These are phyloP conservation scores for Nannizzia gypsea DNA, from an alignment of 2,329 filamentous ascomycete species.

Conservation along the genomic window DNA sequence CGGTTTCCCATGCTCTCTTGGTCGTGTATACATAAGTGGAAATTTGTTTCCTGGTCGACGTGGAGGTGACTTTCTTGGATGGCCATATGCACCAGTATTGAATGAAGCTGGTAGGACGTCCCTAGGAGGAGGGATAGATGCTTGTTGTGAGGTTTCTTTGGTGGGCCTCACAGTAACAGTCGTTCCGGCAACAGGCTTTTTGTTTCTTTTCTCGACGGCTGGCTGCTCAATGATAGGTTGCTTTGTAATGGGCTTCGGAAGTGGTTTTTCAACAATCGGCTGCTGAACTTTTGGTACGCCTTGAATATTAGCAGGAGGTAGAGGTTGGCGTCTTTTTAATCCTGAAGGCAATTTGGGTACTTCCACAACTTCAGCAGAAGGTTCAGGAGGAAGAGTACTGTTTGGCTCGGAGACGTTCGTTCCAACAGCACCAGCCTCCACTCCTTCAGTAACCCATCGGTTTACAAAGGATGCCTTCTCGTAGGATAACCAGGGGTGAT, in stretches of 20 bases:
- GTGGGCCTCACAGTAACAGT: background rate
- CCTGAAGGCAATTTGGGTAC: slow-evolving; percentile 1
- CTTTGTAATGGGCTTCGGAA: no score
- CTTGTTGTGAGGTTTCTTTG: background rate
- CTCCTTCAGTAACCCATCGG: slow-evolving; percentile 21
- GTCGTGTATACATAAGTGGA: background rate
- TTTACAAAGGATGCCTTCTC: slow-evolving; percentile 23
- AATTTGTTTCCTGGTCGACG: background rate
- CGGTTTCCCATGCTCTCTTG: background rate
- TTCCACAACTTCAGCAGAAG: slow-evolving; percentile 3
- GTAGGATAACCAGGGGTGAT: slow-evolving; percentile 19
- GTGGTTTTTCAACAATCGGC: background rate
- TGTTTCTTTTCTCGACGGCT: background rate
- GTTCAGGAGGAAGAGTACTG: slow-evolving; percentile 4
- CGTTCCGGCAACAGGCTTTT: background rate
- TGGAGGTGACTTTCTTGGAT: background rate
- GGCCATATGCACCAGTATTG: background rate
- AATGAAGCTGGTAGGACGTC: background rate
- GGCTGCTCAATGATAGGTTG: background rate
- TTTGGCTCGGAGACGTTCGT: slow-evolving; percentile 7
- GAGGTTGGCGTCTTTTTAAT: background rate
- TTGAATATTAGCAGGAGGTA: background rate
- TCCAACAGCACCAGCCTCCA: slow-evolving; percentile 14
- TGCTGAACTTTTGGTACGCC: background rate
- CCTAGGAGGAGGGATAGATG: background rate